Percentiles rank a stretch among this genome's conserved stretches.
Evolutionary conservation across 352 stramenopile species (phyloP).

Genomic region (Peronospora tabacina): DNA sequence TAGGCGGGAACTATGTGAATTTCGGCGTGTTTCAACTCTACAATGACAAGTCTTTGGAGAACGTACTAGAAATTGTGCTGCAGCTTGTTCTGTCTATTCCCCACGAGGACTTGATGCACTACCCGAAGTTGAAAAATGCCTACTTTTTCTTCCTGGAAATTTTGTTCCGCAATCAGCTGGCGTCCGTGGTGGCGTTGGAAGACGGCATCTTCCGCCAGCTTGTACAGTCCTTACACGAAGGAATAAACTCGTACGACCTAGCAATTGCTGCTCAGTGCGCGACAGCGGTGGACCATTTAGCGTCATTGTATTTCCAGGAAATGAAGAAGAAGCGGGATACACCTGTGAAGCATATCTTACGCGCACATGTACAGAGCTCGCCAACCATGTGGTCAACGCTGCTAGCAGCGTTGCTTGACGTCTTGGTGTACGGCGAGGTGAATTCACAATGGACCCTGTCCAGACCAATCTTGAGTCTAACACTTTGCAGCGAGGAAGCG

Average conservation of each 20-base stretch:
- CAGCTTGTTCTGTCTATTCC: constrained; percentile 93
- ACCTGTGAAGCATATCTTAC: constrained; percentile 88
- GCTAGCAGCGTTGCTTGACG: constrained; percentile 91
- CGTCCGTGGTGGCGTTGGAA: constrained; percentile 90
- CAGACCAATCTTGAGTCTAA: constrained; percentile 95
- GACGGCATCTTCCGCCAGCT: constrained; percentile 93
- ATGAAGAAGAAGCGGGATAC: constrained; percentile 95
- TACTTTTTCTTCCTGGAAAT: constrained; percentile 98
- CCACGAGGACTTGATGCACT: constrained; percentile 93
- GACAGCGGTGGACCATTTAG: constrained; percentile 93
- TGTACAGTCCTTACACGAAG: constrained; percentile 89
- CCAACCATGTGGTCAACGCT: constrained; percentile 89
- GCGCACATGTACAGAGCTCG: constrained; percentile 87
- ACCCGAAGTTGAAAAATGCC: constrained; percentile 96
- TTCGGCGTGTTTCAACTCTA: constrained; percentile 99
- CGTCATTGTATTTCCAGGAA: constrained; percentile 91
- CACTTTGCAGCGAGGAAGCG: constrained; percentile 91
- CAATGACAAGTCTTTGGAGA: constrained; percentile 92
- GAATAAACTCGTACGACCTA: constrained; percentile 87
- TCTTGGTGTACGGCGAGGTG: constrained; percentile 94
- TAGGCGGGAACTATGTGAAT: constrained; percentile 96
- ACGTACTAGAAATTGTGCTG: constrained; percentile 91
- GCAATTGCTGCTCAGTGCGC: constrained; percentile 92
- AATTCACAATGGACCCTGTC: constrained; percentile 97
- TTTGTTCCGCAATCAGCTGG: constrained; percentile 96